Base-by-base conservation (phyloP, 371 early-diverging fungal genomes). In the Apophysomyces elegans region DNA sequence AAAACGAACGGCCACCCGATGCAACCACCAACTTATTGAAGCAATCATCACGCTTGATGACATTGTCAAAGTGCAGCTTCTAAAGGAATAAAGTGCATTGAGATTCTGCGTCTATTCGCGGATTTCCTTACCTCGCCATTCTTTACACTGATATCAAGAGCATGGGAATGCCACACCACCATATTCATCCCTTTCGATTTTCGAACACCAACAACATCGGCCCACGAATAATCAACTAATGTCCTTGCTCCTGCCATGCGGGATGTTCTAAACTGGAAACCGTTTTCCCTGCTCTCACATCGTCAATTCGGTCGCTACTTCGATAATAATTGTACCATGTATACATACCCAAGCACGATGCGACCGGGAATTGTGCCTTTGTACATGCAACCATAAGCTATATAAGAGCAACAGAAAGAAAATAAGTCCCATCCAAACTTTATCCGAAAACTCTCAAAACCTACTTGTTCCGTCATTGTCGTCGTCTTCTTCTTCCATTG, bases 41-140 rank as follows among this genome's bases (percentile, higher is more conserved):
- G 37, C 80, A 80, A 16, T 80, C 78, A 45, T 80, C 78, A 37
- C 80, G 73, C 26, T 70, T 62, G 16, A 77, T 54, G 1, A 80
- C 78, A 58, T 77, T 73, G 41, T 80, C 80, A 61, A 80, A 80
- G 32, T 62, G 62, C 18, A 80, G 70, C 5, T 61, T 63, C 66
- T 73, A 50, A 8, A 9, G n/a, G 11, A 36, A 56, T 5, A 36
- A 46, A 21, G 35, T 21, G 58, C 32, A 16, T n/a, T 32, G 5
- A 61, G 14, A 35, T 26, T 5, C 14, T 7, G 18, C 16, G 18
- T 21, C 35, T 9, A 14, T n/a, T 1, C 6, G 5, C 2, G 2
- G 18, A 46, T 54, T 11, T 21, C 47, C 59, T 38, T 57, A 68
- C 70, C 64, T 66, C 68, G 57, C 75, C 75, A 63, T 73, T 75